A percentile compares a stretch with the other conserved stretches of the same genome.
phyloP scores from a whole-genome alignment of 805 yeast species.

The Kurtzmaniella fragi region DNA sequence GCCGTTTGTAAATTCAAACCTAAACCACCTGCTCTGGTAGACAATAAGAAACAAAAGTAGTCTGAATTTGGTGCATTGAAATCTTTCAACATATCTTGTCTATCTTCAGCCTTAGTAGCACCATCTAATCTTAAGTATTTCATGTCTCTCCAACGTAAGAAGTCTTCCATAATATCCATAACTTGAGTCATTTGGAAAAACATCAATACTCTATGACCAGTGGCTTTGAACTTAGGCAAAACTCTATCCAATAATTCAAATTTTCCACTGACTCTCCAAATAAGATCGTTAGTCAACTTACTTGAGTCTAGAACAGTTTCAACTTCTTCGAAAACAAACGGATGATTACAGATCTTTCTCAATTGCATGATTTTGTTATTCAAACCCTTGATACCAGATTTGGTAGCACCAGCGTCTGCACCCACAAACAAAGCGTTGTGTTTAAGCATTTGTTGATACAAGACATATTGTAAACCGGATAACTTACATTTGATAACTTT shows the following conservation, averaged over 20 bases:
- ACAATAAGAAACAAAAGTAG: slow-evolving; percentile 70
- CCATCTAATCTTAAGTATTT: slow-evolving; percentile 79
- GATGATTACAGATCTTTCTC: slow-evolving; percentile 83
- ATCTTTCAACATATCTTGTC: slow-evolving; percentile 65
- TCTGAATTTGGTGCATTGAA: slow-evolving; percentile 76
- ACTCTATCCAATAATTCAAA: slow-evolving; percentile 74
- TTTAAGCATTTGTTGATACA: slow-evolving; percentile 76
- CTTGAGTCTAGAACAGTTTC: slow-evolving; percentile 65
- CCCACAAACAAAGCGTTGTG: slow-evolving; percentile 68
- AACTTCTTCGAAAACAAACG: slow-evolving; percentile 80
- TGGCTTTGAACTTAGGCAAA: slow-evolving; percentile 66
- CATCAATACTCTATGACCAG: slow-evolving; percentile 75
- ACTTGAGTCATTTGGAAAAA: slow-evolving; percentile 89
- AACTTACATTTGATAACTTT: slow-evolving; percentile 76
- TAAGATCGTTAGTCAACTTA: slow-evolving; percentile 55
- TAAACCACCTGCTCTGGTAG: slow-evolving; percentile 87
- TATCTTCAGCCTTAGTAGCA: slow-evolving; percentile 77
- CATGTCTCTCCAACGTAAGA: slow-evolving; percentile 58
- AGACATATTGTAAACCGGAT: slow-evolving; percentile 62
- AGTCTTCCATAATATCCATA: slow-evolving; percentile 88
- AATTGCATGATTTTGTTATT: slow-evolving; percentile 83
- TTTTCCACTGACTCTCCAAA: slow-evolving; percentile 78
- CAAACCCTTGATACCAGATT: slow-evolving; percentile 68
- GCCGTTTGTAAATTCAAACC: slow-evolving; percentile 85
- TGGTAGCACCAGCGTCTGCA: slow-evolving; percentile 52